Percentiles rank a stretch among this genome's conserved stretches.
phyloP scores from a whole-genome alignment of 306 rosid genomes.

The Pyrus pyrifolia region DNA sequence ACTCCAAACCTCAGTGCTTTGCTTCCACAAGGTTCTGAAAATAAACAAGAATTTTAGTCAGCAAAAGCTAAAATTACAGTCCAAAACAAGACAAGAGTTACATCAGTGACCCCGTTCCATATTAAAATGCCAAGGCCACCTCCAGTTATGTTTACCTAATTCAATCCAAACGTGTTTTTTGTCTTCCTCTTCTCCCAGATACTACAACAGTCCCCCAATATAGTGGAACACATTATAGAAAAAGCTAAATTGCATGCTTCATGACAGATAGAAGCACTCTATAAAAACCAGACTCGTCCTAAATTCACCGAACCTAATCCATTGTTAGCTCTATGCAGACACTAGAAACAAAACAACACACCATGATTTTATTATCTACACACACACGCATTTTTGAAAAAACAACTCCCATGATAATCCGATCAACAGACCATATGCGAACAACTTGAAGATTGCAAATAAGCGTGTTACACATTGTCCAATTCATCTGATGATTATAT shows the following conservation, averaged over 20 bases:
- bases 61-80: conserved; percentile 9
- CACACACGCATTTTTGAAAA: no score
- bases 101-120: background rate
- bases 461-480: background rate
- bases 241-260: background rate
- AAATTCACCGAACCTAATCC: background rate
- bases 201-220: background rate
- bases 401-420: background rate
- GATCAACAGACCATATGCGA: background rate
- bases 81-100: background rate
- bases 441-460: background rate
- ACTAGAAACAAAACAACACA: background rate
- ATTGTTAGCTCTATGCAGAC: background rate
- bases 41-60: conserved; percentile 11
- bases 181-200: background rate
- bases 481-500: background rate
- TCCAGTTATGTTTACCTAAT: background rate
- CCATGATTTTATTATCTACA: background rate
- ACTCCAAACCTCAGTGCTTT: conserved; percentile 35
- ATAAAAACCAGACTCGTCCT: background rate
- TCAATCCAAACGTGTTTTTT: no score
- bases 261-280: background rate
- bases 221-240: background rate
- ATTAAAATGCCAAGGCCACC: background rate
- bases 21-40: conserved; percentile 65